Evolutionary conservation across 306 rosid species (phyloP), one percentile per base, ranked within the genome.

Genomic region (Corylus heterophylla): DNA sequence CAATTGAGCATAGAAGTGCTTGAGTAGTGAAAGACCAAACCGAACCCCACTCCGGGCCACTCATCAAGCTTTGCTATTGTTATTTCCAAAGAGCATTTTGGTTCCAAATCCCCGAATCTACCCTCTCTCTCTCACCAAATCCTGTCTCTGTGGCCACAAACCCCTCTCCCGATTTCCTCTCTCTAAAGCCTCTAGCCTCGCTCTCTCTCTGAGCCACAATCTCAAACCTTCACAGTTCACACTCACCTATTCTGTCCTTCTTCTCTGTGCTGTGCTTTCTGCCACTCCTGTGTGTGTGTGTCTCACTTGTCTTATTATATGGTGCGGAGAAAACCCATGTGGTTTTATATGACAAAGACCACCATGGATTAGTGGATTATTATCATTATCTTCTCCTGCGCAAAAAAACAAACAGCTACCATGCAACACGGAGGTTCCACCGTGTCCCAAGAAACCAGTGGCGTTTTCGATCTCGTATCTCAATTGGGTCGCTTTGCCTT

Each of bases 391-490:
- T 37, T 61, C 45, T 29, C 4, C 54, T 61, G 44, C 42, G 17
- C 73, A 25, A 13, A 9, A 29, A 42, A 10, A 18, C 17, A 54
- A 79, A 56, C 76, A 18, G 55, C 48, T 80, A 67, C 79, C 54
- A 92, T 92, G 96, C 89, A 81, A 31, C 88, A 83, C 70, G 77
- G 91, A 37, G 77, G 91, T 45, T 76, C 96, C 2, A 73, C 87
- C 4, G 72, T 82, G 71, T 73, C 71, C 9, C 91, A 83, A 71
- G 98, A 94, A 72, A 78, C 87, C 8, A 17, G 76, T 62, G 48
- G 82, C 3, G 72, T 89, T 37, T 76, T 71, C 72, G 89, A 94
- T 87, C 84, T 87, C 10, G 90, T 82, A 4, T 86, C 89, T 55
- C 97, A 82, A 80, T 58, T 89, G 67, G 89, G 88, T 74, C 86